Evolutionary conservation across 345 rosid species (phyloP).

Genomic region (Moringa oleifera): DNA sequence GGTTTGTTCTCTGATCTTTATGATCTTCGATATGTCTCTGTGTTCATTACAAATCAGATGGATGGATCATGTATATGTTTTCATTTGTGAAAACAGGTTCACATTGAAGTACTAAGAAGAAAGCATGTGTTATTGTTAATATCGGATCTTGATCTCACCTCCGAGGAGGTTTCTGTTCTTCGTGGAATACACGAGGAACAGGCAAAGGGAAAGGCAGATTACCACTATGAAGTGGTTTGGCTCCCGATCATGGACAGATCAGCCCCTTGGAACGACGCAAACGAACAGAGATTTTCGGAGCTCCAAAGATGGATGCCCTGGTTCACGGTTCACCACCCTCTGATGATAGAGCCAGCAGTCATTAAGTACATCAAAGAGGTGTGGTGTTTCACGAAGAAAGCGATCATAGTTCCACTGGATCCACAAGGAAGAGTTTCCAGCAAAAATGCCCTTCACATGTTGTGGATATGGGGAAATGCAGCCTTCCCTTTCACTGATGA

Average conservation of each 20-base stretch:
- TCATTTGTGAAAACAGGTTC: constrained; percentile 25
- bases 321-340: constrained; percentile 47
- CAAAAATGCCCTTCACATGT: constrained; percentile 54
- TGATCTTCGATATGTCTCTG: too few species aligned
- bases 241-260: constrained; percentile 43
- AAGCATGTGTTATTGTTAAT: constrained; percentile 50
- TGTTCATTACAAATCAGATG: too few species aligned
- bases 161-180: constrained; percentile 33
- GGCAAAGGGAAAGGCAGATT: constrained; percentile 18
- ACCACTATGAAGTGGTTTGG: constrained; percentile 65
- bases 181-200: constrained; percentile 20
- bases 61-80: too few species aligned
- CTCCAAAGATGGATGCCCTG: constrained; percentile 47
- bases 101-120: constrained; percentile 40
- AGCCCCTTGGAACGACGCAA: too few species aligned
- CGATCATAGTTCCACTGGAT: constrained; percentile 51
- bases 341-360: constrained; percentile 36
- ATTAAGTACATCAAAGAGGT: constrained; percentile 55
- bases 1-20: constrained; percentile 19
- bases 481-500: constrained; percentile 54
- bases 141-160: constrained; percentile 41
- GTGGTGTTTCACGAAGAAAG: constrained; percentile 48
- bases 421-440: constrained; percentile 46
- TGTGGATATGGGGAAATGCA: constrained; percentile 59
- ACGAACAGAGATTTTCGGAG: constrained; percentile 18